Percentiles rank a stretch among this genome's conserved stretches.
These are phyloP conservation scores for Neolecta irregularis DNA, from an alignment of 1,139 yeast species.

Conservation along the genomic window DNA sequence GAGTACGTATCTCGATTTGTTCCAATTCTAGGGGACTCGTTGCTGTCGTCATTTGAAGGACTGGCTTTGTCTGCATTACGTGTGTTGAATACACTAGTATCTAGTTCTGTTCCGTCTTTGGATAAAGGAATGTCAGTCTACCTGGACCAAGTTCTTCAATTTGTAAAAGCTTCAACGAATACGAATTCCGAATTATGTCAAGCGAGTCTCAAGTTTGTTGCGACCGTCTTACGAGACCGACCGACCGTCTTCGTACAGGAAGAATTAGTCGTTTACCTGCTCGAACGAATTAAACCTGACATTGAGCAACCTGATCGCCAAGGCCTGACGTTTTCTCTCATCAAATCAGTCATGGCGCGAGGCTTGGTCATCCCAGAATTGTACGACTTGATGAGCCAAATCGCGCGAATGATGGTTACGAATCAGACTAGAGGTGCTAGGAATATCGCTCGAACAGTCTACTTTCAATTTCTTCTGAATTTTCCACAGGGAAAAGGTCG, in stretches of 20 bases:
- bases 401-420: conserved; percentile 76
- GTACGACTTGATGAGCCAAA: conserved; percentile 73
- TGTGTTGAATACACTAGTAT: conserved; percentile 34
- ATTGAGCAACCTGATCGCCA: conserved; percentile 81
- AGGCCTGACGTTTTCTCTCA: conserved; percentile 71
- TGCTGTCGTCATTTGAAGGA: conserved; percentile 56
- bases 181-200: conserved; percentile 77
- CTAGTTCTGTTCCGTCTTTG: conserved; percentile 12
- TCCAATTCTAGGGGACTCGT: conserved; percentile 49
- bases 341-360: conserved; percentile 58
- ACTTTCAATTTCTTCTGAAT: conserved; percentile 76
- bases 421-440: conserved; percentile 74
- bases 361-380: conserved; percentile 74
- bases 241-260: conserved; percentile 52
- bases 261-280: conserved; percentile 55
- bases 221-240: conserved; percentile 57
- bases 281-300: conserved; percentile 72
- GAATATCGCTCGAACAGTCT: conserved; percentile 71
- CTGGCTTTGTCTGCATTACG: conserved; percentile 55
- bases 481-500: conserved; percentile 87
- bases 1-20: conserved; percentile 56
- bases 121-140: conserved; percentile 14
- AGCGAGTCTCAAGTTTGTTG: conserved; percentile 55
- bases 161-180: conserved; percentile 60
- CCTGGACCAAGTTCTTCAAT: conserved; percentile 40